Conservation (phyloP, 2,329 filamentous ascomycete genomes). For the Claviceps africana region DNA sequence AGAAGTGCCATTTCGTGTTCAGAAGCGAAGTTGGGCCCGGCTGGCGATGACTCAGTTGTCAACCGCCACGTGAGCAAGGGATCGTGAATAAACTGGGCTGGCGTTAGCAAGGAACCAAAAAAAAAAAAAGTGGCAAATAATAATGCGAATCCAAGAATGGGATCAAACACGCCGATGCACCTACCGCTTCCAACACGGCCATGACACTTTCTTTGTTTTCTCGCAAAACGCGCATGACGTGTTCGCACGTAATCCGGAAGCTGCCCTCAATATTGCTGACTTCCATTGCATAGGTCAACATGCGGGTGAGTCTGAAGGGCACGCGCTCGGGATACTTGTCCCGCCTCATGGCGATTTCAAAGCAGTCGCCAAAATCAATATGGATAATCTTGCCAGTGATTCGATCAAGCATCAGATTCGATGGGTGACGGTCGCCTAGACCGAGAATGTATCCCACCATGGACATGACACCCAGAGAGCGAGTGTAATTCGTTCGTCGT, state of each 20-base stretch:
- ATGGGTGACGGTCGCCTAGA: slow-evolving; percentile 89
- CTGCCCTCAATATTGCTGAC: slow-evolving; percentile 99
- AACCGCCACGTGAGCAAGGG: slow-evolving; percentile 97
- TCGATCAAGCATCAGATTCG: slow-evolving; percentile 92
- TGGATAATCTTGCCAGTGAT: slow-evolving; percentile 95
- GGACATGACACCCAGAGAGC: slow-evolving; percentile 97
- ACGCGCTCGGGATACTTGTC: slow-evolving; percentile 98
- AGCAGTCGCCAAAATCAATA: slow-evolving; percentile 98
- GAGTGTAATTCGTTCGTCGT: slow-evolving; percentile 94
- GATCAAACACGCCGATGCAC: slow-evolving; percentile 22
- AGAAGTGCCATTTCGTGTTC: slow-evolving; percentile 42
- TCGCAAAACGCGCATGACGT: slow-evolving; percentile 90
- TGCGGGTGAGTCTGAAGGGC: slow-evolving; percentile 91
- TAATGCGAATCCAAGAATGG: background rate
- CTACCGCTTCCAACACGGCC: slow-evolving; percentile 92
- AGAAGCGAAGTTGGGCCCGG: slow-evolving; percentile 53
- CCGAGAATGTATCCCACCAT: slow-evolving; percentile 99
- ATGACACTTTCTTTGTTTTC: slow-evolving; percentile 98
- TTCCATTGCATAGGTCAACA: slow-evolving; percentile 99
- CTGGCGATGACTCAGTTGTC: slow-evolving; percentile 46
- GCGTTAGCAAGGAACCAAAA: background rate
- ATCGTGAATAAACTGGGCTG: slow-evolving; percentile 85
- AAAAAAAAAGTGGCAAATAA: background rate
- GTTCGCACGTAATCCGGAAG: slow-evolving; percentile 95
- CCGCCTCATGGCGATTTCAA: slow-evolving; percentile 98